A percentile compares a stretch with the other conserved stretches of the same genome.
Conservation (phyloP, 441 rosid genomes). For the Flueggea neowawraea region DNA sequence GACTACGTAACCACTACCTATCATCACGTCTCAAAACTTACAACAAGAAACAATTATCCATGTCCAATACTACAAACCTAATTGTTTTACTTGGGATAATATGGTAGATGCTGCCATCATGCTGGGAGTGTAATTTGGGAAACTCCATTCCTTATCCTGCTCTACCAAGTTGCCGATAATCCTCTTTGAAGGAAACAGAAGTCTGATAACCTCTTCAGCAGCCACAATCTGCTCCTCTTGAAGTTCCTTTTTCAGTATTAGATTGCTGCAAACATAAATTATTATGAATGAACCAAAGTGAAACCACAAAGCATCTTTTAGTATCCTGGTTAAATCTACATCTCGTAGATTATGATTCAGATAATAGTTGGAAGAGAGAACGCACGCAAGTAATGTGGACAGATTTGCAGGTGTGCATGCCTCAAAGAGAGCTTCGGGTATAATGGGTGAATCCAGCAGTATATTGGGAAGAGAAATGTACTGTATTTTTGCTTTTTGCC, state of each 20-base stretch:
- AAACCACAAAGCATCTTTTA: no score
- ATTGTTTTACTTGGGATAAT: conserved; percentile 34
- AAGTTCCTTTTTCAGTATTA: conserved; percentile 35
- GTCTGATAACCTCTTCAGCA: conserved; percentile 46
- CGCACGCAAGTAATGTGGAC: conserved; percentile 37
- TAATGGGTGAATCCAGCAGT: conserved; percentile 59
- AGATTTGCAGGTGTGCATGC: conserved; percentile 64
- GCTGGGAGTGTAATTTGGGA: conserved; percentile 42
- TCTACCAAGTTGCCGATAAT: conserved; percentile 14
- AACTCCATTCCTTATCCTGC: conserved; percentile 14
- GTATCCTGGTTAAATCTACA: no score
- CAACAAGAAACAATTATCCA: neutral
- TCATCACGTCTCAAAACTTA: neutral
- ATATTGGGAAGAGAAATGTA: conserved; percentile 88
- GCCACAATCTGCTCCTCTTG: conserved; percentile 52
- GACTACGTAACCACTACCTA: neutral
- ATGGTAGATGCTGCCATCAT: conserved; percentile 62
- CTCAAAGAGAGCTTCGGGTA: conserved; percentile 83
- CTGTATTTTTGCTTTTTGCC: conserved; percentile 74
- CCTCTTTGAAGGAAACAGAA: conserved; percentile 44
- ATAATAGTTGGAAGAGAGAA: neutral
- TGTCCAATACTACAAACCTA: conserved; percentile 1
- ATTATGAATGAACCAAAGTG: no score
- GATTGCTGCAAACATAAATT: conserved; percentile 38
- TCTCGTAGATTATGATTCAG: no score